Evolutionary conservation across 495 filamentous ascomycete genomes (phyloP), one percentile per base, ranked within the genome.

Genomic region (Hamigera avellanea): DNA sequence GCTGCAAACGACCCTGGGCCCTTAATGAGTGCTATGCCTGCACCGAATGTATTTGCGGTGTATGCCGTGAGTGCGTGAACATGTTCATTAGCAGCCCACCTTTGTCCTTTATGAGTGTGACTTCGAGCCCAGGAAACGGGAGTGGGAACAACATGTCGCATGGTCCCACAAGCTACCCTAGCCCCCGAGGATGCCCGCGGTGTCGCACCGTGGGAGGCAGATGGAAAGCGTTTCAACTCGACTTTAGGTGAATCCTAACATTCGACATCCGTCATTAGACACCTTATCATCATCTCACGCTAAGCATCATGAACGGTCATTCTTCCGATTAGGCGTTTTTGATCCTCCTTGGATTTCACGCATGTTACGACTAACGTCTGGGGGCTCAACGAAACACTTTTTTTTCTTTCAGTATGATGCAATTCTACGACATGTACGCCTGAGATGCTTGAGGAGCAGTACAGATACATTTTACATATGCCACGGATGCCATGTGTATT

Each of bases 41-140:
- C 57, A 93, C 86, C 0, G 86, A 94, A 52, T 95, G 87, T 53
- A 93, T 95, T 34, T 91, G 84, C 51, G 87, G 87, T 2, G 70
- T 94, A 32, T 95, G 87, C 50, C 78, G 75, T 36, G 81, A 82
- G 28, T 95, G 87, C 41, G 84, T 93, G 13, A 76, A 82, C 42
- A 76, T 82, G 43, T 71, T 91, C 38, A 80, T 85, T 14, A 64
- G 61, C 40, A 69, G 61, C 33, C 63, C 65, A 8, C 59, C 61
- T 0, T 38, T 49, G 6, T 56, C 56, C 1, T 62, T 62, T 45
- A 42, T 60, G 25, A 64, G 53, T 31, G 45, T 54, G 60, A 72
- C 53, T 41, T 70, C 49, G 30, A 62, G 49, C 38, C 51, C 37
- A 49, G 54, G 52, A 59, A 56, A 35, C 19, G 54, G 64, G 59